phyloP scores from a whole-genome alignment of 176 grass and related monocot genomes.

The Aegilops tauschii region DNA sequence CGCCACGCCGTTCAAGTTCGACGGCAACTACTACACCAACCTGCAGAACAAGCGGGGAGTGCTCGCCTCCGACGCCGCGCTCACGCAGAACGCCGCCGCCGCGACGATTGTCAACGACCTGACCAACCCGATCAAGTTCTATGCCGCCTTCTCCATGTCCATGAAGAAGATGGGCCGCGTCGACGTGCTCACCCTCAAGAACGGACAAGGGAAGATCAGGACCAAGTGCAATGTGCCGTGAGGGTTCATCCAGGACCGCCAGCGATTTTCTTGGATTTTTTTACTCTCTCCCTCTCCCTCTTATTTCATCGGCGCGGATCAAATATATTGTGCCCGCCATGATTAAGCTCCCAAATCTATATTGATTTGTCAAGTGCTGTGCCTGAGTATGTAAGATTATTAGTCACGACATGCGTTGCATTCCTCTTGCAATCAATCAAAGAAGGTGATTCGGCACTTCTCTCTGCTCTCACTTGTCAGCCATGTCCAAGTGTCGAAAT shows the following conservation, averaged over 20 bases:
- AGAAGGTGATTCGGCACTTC: background rate
- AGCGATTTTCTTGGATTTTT: background rate
- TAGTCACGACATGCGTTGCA: constrained; percentile 24
- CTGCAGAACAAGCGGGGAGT: constrained; percentile 35
- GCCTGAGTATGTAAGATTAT: constrained; percentile 18
- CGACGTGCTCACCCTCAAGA: constrained; percentile 44
- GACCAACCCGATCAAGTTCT: constrained; percentile 42
- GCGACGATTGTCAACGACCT: constrained; percentile 37
- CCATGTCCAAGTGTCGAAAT: background rate
- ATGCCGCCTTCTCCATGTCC: constrained; percentile 45
- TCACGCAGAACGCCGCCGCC: constrained; percentile 39
- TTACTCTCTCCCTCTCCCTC: background rate
- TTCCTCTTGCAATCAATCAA: constrained; percentile 14
- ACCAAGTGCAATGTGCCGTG: constrained; percentile 49
- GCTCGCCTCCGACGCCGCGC: constrained; percentile 58
- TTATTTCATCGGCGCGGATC: constrained; percentile 26
- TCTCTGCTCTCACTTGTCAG: background rate
- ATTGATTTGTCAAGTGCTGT: constrained; percentile 17
- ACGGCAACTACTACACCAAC: constrained; percentile 34
- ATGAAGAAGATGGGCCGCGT: constrained; percentile 66
- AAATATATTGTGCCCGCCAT: constrained; percentile 22
- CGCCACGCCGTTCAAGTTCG: constrained; percentile 37
- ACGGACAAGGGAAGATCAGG: constrained; percentile 47
- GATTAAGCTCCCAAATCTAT: constrained; percentile 5
- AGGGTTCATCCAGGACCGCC: background rate